Percentiles rank a stretch among this genome's conserved stretches.
phyloP scores from a whole-genome alignment of 2,329 filamentous ascomycete species.

The Cladophialophora bantiana region DNA sequence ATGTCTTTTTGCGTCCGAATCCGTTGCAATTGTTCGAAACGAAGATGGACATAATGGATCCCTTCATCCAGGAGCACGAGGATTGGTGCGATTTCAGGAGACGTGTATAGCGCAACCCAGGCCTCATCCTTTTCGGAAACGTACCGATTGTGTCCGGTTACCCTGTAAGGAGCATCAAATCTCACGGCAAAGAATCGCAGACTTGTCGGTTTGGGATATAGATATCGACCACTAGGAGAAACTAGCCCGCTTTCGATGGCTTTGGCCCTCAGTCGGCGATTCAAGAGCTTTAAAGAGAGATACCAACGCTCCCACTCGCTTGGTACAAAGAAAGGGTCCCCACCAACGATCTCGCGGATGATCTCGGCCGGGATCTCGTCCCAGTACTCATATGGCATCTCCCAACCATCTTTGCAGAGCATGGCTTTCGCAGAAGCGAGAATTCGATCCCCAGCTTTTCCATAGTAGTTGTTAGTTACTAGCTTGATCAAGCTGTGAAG shows the following conservation, averaged over 20 bases:
- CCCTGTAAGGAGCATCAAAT: slow-evolving; percentile 61
- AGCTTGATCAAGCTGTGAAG: slow-evolving; percentile 59
- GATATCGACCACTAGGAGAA: slow-evolving; percentile 51
- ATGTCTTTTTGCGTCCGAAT: slow-evolving; percentile 60
- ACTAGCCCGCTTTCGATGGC: slow-evolving; percentile 58
- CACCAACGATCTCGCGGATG: slow-evolving; percentile 64
- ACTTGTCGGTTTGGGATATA: slow-evolving; percentile 56
- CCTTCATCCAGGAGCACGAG: slow-evolving; percentile 64
- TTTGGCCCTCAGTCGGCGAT: slow-evolving; percentile 57
- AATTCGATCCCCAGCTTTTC: slow-evolving; percentile 61
- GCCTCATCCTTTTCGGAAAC: slow-evolving; percentile 55
- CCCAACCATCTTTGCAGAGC: slow-evolving; percentile 64
- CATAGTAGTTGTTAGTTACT: slow-evolving; percentile 64
- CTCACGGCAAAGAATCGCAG: slow-evolving; percentile 59
- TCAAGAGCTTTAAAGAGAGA: slow-evolving; percentile 61
- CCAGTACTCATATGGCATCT: slow-evolving; percentile 61
- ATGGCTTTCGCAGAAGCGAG: slow-evolving; percentile 65
- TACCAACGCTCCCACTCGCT: slow-evolving; percentile 66
- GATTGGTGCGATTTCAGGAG: slow-evolving; percentile 62
- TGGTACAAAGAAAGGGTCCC: slow-evolving; percentile 65
- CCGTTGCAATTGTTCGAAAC: slow-evolving; percentile 65
- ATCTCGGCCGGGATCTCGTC: slow-evolving; percentile 65
- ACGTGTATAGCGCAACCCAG: slow-evolving; percentile 61
- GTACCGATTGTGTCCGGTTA: slow-evolving; percentile 45
- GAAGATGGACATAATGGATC: slow-evolving; percentile 66